Base-by-base conservation (phyloP, 495 filamentous ascomycete genomes). In the Lindgomyces ingoldianus region DNA sequence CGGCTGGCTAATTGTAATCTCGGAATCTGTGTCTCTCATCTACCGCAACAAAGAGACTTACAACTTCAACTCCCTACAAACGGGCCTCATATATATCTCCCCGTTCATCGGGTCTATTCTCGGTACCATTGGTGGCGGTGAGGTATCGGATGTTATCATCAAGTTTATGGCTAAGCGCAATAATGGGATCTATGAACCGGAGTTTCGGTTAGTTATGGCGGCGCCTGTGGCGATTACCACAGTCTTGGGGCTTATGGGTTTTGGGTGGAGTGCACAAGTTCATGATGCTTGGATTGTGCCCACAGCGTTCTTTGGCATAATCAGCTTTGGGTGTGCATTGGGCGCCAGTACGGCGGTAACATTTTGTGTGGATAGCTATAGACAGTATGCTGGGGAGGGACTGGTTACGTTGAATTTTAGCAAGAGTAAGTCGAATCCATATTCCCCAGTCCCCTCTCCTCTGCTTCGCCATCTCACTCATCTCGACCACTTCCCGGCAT, bases 241-340 rank as follows among this genome's bases (percentile, higher is more conserved):
- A 83, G 93, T 95, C 49, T 87, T 96, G 57, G 93, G 93, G 4
- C 79, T 96, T 26, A 93, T 96, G 85, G 93, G 90, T 8, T 96
- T 91, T 71, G 93, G 93, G 3, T 96, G 92, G 93, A 90, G 87
- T 30, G 91, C 89, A 0, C 73, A 87, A 49, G 78, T 84, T 29
- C 78, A 80, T 19, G 83, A 90, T 90, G 94, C 96, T 56, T 90
- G 96, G n/a, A 93, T 93, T 1, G 96, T 93, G 0, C 73, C 94
- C 0, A 96, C 96, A 77, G 96, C 96, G 65, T 93, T 91, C 1
- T 72, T 95, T 53, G 87, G 96, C 58, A 93, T 89, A 10, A 96
- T 98, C 72, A 94, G 91, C 12, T 98, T 98, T 73, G 93, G 93
- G 2, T 96, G 93, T 73, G 93, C 93, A 2, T 95, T 93, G 72